These are phyloP conservation scores for Exophiala sideris DNA, from an alignment of 2,329 filamentous ascomycete genomes.

Conservation along the genomic window DNA sequence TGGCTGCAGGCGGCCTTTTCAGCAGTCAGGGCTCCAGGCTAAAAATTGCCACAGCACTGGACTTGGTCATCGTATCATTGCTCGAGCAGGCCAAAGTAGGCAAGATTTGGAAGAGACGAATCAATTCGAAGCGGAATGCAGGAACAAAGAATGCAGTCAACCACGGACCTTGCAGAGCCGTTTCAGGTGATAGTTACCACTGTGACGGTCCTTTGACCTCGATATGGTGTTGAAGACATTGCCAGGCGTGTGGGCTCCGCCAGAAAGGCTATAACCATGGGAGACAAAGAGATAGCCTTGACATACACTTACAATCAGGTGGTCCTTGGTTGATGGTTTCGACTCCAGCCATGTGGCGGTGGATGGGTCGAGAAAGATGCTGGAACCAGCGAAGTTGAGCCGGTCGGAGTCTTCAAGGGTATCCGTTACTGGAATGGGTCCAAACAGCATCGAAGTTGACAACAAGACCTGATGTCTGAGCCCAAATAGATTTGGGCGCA, in stretches of 20 bases:
- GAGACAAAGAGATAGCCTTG: conserved; percentile 3
- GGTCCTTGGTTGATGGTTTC: not conserved
- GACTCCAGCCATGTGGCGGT: conserved; percentile 6
- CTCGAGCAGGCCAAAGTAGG: conserved; percentile 4
- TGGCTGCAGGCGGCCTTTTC: conserved; percentile 28
- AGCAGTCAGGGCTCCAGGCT: conserved; percentile 22
- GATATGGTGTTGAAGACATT: not conserved
- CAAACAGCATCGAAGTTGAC: conserved; percentile 9
- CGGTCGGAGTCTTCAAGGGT: conserved; percentile 5
- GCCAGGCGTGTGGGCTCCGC: conserved; percentile 5
- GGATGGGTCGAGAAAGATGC: not conserved
- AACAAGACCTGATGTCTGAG: conserved; percentile 13
- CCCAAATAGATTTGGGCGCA: conserved; percentile 13
- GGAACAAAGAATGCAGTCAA: conserved; percentile 24
- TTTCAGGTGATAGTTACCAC: conserved; percentile 20
- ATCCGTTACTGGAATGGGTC: conserved; percentile 8
- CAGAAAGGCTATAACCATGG: not conserved
- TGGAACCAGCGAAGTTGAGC: conserved; percentile 15
- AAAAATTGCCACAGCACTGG: conserved; percentile 26
- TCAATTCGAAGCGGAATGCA: conserved; percentile 15
- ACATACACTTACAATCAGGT: conserved; percentile 3
- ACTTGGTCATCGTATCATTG: conserved; percentile 22
- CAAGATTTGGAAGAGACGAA: conserved; percentile 20
- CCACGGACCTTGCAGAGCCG: conserved; percentile 16
- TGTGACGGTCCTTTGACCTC: not conserved